phyloP scores from a whole-genome alignment of 371 early-diverging fungal species.

The Entomophthora muscae region DNA sequence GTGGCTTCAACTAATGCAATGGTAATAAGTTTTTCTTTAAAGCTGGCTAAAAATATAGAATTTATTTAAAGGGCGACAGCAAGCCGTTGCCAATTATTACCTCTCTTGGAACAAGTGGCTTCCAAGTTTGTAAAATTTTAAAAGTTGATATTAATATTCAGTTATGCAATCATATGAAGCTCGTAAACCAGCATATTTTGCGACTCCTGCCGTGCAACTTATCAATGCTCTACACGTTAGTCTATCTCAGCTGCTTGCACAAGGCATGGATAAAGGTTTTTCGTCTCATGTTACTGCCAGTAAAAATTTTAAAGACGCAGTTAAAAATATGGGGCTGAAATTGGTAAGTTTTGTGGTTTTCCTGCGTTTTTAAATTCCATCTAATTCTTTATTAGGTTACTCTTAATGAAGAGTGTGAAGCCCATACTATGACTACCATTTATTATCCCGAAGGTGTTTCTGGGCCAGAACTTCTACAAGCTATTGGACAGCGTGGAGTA shows the following conservation, averaged over 20 bases:
- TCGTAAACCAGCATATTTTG: slow-evolving; percentile 83
- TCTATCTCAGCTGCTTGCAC: slow-evolving; percentile 49
- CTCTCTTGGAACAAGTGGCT: slow-evolving; percentile 72
- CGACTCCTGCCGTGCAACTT: slow-evolving; percentile 93
- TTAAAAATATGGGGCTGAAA: slow-evolving; percentile 57
- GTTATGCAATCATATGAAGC: slow-evolving; percentile 90
- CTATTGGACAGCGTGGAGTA: slow-evolving; percentile 57
- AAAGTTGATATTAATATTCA: slow-evolving; percentile 11
- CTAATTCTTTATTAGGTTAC: slow-evolving; percentile 31
- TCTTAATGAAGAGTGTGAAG: slow-evolving; percentile 36
- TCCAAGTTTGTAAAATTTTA: slow-evolving; percentile 44
- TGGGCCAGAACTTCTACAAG: slow-evolving; percentile 57
- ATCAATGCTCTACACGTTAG: slow-evolving; percentile 75
- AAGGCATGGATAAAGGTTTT: slow-evolving; percentile 49
- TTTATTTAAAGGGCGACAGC: slow-evolving; percentile 47
- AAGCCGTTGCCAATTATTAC: slow-evolving; percentile 53
- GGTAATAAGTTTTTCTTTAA: slow-evolving; percentile 10
- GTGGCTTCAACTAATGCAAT: slow-evolving; percentile 59
- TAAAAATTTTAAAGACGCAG: slow-evolving; percentile 45
- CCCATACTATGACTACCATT: slow-evolving; percentile 86
- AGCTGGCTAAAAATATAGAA: slow-evolving; percentile 7
- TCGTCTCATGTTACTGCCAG: slow-evolving; percentile 47
- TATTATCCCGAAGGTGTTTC: slow-evolving; percentile 79
- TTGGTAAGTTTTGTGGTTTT: slow-evolving; percentile 21
- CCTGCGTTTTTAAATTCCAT: neutral